Evolutionary conservation across 345 rosid genomes (phyloP).

Genomic region (Salix caprea): DNA sequence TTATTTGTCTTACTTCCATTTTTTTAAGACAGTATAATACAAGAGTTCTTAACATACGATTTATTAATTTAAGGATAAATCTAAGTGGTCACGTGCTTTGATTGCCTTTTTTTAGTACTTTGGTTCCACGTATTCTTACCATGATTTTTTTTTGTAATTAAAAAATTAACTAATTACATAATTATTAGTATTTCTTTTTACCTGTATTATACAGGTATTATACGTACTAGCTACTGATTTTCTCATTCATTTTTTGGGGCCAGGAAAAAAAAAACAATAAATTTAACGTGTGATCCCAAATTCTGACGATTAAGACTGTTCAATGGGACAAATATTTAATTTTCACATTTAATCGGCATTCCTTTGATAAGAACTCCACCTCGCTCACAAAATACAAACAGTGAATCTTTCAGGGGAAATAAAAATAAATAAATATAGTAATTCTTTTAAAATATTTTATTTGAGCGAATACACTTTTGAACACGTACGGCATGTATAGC

Average conservation of each 20-base stretch:
- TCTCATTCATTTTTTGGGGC: not conserved
- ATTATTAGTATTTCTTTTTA: not conserved
- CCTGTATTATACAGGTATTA: not conserved
- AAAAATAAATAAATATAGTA: too few species aligned
- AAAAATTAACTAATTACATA: not conserved
- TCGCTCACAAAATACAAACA: not conserved
- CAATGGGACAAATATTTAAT: not conserved
- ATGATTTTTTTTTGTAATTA: not conserved
- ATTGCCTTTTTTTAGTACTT: not conserved
- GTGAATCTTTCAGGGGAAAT: too few species aligned
- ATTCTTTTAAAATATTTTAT: too few species aligned
- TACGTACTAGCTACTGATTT: not conserved
- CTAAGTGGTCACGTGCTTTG: not conserved
- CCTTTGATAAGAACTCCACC: not conserved
- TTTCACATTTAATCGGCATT: conserved; percentile 8
- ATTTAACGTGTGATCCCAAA: not conserved
- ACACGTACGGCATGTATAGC: too few species aligned
- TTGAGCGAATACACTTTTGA: too few species aligned
- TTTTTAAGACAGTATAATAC: not conserved
- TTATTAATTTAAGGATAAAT: not conserved
- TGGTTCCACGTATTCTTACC: not conserved
- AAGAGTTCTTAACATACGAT: not conserved
- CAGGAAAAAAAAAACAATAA: not conserved
- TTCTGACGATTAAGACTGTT: not conserved
- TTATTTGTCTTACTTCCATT: not conserved